Conservation (phyloP, 768 basidiomycete genomes). For the Xerocomellus amylosporus region DNA sequence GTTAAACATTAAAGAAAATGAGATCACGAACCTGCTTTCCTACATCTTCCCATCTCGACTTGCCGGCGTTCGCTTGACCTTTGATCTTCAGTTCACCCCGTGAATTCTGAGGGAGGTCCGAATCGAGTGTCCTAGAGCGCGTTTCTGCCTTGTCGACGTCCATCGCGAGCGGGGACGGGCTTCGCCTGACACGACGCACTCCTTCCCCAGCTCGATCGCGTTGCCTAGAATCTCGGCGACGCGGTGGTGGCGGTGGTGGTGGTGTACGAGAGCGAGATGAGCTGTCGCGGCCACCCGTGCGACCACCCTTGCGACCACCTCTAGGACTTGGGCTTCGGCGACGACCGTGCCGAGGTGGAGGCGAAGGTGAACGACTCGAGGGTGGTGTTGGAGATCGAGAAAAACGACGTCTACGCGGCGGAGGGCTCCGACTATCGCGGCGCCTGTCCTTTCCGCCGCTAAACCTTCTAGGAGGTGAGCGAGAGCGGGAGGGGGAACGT, state of each 20-base stretch:
- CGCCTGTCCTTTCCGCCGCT: slow-evolving; percentile 17
- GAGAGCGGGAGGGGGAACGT: slow-evolving; percentile 32
- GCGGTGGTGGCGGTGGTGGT: slow-evolving; percentile 31
- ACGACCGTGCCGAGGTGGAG: slow-evolving; percentile 38
- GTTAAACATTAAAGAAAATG: slow-evolving; percentile 3
- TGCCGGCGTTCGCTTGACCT: slow-evolving; percentile 60
- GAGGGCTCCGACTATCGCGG: slow-evolving; percentile 34
- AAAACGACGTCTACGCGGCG: slow-evolving; percentile 39
- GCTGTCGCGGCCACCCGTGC: slow-evolving; percentile 28
- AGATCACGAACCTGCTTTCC: slow-evolving; percentile 25
- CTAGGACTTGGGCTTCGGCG: slow-evolving; percentile 46
- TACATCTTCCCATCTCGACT: slow-evolving; percentile 52
- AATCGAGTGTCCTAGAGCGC: slow-evolving; percentile 25
- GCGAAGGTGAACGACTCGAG: slow-evolving; percentile 40
- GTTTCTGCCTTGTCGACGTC: slow-evolving; percentile 24
- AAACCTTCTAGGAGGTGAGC: slow-evolving; percentile 29
- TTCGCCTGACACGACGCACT: slow-evolving; percentile 25
- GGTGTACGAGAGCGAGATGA: slow-evolving; percentile 38
- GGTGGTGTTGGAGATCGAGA: slow-evolving; percentile 50
- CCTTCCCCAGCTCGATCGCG: slow-evolving; percentile 18
- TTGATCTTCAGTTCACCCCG: slow-evolving; percentile 68
- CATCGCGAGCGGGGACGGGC: slow-evolving; percentile 23
- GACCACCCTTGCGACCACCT: slow-evolving; percentile 24
- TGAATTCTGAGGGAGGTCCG: slow-evolving; percentile 31
- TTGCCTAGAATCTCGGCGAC: slow-evolving; percentile 32